A percentile compares a stretch with the other conserved stretches of the same genome.
These are phyloP conservation scores for Plantago lanceolata DNA, from an alignment of 305 asterid genomes.

Conservation along the genomic window DNA sequence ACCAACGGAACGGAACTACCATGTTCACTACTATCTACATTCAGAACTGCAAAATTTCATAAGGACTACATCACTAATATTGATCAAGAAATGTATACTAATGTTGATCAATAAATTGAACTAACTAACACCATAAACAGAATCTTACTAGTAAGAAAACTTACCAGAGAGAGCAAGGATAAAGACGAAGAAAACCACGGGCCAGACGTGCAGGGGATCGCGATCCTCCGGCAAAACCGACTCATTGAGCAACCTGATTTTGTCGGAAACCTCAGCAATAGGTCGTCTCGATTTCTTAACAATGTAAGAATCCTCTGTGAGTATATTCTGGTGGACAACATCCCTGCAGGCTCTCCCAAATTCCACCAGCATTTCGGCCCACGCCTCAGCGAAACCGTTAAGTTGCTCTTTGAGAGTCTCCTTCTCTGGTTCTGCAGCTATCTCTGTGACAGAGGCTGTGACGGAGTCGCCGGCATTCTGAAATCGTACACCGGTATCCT, in stretches of 20 bases:
- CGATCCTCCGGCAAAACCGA: constrained; percentile 78
- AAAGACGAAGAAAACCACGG: constrained; percentile 56
- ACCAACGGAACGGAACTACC: constrained; percentile 30
- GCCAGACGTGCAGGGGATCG: constrained; percentile 73
- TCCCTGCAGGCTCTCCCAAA: constrained; percentile 69
- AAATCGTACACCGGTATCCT: constrained; percentile 52
- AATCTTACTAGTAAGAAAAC: neutral
- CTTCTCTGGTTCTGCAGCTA: constrained; percentile 26
- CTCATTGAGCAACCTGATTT: constrained; percentile 55
- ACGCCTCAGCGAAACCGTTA: constrained; percentile 68
- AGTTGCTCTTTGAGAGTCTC: constrained; percentile 80
- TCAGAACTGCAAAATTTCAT: constrained; percentile 42
- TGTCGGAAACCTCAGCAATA: constrained; percentile 46
- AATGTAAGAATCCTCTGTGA: constrained; percentile 76
- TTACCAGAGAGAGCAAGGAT: constrained; percentile 66
- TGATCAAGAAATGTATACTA: no score
- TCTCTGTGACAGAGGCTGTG: constrained; percentile 28
- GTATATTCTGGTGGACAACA: constrained; percentile 63
- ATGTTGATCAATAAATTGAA: no score
- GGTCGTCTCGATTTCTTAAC: constrained; percentile 52
- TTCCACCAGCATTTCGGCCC: constrained; percentile 74
- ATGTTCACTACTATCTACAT: constrained; percentile 34
- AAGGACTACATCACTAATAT: neutral
- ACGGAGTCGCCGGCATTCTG: constrained; percentile 32
- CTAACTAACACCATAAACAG: no score